Evolutionary conservation across 2,329 filamentous ascomycete species (phyloP).

Genomic region (Pseudogymnoascus destructans): DNA sequence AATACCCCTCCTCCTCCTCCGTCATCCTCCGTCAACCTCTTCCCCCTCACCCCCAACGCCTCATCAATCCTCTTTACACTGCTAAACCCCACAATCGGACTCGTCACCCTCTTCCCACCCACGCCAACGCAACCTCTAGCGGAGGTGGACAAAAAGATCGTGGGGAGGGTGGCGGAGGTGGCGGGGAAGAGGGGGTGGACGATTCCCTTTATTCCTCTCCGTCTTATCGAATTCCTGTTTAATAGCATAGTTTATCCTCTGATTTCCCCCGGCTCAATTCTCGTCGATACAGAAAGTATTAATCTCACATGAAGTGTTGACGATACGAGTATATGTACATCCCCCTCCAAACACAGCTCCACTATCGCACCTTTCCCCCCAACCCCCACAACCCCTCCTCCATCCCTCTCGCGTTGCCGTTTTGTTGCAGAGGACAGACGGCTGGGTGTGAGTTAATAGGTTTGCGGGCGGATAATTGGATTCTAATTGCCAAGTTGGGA

Average conservation of each 20-base stretch:
- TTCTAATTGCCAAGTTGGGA: background rate
- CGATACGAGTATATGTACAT: background rate
- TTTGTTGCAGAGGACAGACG: background rate
- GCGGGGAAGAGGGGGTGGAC: no score
- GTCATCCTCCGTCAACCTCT: conserved; percentile 34
- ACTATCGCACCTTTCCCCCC: background rate
- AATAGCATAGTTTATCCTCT: no score
- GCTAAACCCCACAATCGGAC: conserved; percentile 22
- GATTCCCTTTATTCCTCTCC: conserved; percentile 15
- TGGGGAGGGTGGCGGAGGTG: no score
- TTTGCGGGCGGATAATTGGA: background rate
- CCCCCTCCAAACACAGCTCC: background rate
- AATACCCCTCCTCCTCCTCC: conserved; percentile 35
- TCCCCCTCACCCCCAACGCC: conserved; percentile 28
- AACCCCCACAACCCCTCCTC: background rate
- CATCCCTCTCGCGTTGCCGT: background rate
- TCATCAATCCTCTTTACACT: conserved; percentile 37
- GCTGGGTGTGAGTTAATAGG: background rate
- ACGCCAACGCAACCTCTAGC: conserved; percentile 41
- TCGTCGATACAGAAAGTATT: no score
- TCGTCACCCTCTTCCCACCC: conserved; percentile 19
- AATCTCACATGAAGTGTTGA: no score
- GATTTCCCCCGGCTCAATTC: no score
- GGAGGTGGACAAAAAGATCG: no score
- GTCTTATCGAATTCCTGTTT: background rate